phyloP scores from a whole-genome alignment of 2,329 filamentous ascomycete genomes.

The Emmonsiellopsis sp. region DNA sequence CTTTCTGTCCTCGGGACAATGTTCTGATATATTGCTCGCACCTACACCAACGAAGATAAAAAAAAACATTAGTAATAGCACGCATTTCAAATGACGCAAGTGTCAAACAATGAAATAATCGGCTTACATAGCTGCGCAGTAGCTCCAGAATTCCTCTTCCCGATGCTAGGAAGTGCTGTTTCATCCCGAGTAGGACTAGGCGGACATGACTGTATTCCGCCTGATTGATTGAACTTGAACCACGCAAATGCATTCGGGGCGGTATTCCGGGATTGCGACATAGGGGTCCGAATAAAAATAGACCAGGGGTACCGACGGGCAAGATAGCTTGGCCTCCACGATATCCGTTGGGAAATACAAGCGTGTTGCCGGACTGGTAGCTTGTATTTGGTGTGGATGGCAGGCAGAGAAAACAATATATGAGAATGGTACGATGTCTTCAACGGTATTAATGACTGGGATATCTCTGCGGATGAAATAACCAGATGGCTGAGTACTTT shows the following conservation, averaged over 20 bases:
- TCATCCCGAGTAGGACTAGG: not conserved
- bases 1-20: conserved; percentile 27
- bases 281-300: not conserved
- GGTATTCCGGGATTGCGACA: not conserved
- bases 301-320: not conserved
- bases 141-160: not conserved
- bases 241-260: not conserved
- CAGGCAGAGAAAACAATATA: too few relatives aligned
- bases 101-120: not conserved
- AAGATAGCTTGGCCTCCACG: not conserved
- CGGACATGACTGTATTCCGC: not conserved
- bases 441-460: too few relatives aligned
- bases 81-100: not conserved
- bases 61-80: not conserved
- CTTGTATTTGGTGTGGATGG: too few relatives aligned
- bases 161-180: not conserved
- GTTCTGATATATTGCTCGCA: conserved; percentile 12
- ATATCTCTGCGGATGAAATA: too few relatives aligned
- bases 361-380: too few relatives aligned
- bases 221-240: conserved; percentile 3
- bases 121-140: not conserved
- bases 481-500: too few relatives aligned
- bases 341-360: too few relatives aligned
- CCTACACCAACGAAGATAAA: not conserved
- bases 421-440: too few relatives aligned